Evolutionary conservation across 2,329 filamentous ascomycete genomes (phyloP), one percentile per base, ranked within the genome.

Genomic region (Mariannaea sp.): DNA sequence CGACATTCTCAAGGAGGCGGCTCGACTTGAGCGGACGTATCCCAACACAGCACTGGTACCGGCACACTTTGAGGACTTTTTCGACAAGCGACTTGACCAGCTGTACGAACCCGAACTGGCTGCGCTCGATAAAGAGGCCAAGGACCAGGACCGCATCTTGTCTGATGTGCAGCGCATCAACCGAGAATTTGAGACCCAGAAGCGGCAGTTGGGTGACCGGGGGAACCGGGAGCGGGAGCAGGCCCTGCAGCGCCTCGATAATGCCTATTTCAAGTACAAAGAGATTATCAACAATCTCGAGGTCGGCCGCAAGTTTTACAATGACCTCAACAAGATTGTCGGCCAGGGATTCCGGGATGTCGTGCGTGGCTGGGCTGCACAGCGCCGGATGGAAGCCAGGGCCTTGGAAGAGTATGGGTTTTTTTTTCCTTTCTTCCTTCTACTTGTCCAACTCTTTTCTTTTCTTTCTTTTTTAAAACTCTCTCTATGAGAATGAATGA

Each of bases 181-280:
- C 69, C 82, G 83, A 12, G 86, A 88, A 14, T 97, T 97, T 63
- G 83, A 89, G 57, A 78, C 82, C 16, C 90, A 84, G 62, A 82
- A 89, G 59, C 83, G 86, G 47, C 81, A 79, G 32, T 85, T 86
- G 3, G 89, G 78, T n/a, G 78, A 78, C 27, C 76, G 77, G 13
- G 81, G 81, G 39, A 77, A 91, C 59, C 71, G 74, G 55, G 92
- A 96, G 67, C 85, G 94, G 12, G 93, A 97, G 70, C 83, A 88
- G 61, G 92, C 91, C 0, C 75, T 99, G 42, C 94, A 99, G 72
- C 85, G 83, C 57, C 78, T 99, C 8, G 93, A 97, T 71, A 92
- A 89, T 59, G 93, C 91, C 1, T 97, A 96, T 70, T 86, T 92
- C 72, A 95, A 93, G 73, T 97, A 97, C 77, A 96, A 96, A 74